phyloP scores from a whole-genome alignment of 257 asterid genomes.

The Salvia miltiorrhiza region DNA sequence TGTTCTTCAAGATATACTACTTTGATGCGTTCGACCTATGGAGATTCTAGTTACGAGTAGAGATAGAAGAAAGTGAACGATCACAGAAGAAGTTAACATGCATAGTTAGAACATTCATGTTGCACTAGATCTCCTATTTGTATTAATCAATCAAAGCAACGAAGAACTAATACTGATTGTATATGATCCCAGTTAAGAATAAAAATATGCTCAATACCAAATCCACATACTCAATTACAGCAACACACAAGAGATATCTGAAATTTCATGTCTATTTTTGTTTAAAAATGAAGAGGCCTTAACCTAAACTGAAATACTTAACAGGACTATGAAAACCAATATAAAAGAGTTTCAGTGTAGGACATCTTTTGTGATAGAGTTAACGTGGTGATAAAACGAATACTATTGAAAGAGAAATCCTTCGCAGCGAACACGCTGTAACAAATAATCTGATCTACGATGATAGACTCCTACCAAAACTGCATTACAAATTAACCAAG shows the following conservation, averaged over 20 bases:
- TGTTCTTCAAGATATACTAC: too few relatives aligned
- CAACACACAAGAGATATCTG: not conserved
- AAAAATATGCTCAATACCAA: not conserved
- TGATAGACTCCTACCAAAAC: too few relatives aligned
- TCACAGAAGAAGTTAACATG: too few relatives aligned
- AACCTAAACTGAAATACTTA: not conserved
- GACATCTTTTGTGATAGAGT: not conserved
- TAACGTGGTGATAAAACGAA: too few relatives aligned
- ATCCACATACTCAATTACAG: not conserved
- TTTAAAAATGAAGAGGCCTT: not conserved
- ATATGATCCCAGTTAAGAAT: not conserved
- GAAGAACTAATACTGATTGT: not conserved
- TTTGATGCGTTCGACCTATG: too few relatives aligned
- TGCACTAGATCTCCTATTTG: not conserved
- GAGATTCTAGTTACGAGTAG: too few relatives aligned
- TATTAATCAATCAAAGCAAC: not conserved
- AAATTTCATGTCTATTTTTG: not conserved
- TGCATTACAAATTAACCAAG: too few relatives aligned
- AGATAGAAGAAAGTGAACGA: not conserved
- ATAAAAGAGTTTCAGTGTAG: not conserved
- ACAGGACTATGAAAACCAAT: not conserved
- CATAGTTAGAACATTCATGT: not conserved
- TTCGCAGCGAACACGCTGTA: too few relatives aligned
- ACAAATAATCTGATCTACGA: too few relatives aligned
- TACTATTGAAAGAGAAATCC: too few relatives aligned